Evolutionary conservation across 495 filamentous ascomycete species (phyloP).

Genomic region (Tricharina praecox): DNA sequence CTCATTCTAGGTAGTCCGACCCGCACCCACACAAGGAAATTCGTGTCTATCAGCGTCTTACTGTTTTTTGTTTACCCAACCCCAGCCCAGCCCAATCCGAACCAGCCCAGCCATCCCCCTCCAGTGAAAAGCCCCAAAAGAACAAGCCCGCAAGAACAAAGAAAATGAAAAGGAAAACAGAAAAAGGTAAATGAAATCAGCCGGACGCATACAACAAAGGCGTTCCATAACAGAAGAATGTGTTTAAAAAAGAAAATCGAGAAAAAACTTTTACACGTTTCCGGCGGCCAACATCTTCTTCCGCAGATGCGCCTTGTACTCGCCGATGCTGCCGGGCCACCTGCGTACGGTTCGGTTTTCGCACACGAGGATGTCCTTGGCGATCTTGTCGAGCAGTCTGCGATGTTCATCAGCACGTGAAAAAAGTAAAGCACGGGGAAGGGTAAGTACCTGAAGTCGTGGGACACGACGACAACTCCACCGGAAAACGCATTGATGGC

Average conservation of each 20-base stretch:
- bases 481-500: slow-evolving; percentile 92
- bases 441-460: slow-evolving; percentile 76
- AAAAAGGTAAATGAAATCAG: no score
- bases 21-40: background rate
- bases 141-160: slow-evolving; percentile 11
- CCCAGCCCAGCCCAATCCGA: background rate
- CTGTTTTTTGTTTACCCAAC: slow-evolving; percentile 1
- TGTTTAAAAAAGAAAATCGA: slow-evolving; percentile 4
- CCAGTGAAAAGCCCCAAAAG: background rate
- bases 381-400: slow-evolving; percentile 95
- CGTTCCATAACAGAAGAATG: no score
- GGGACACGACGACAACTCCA: slow-evolving; percentile 93
- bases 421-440: background rate
- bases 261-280: slow-evolving; percentile 18
- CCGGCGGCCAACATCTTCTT: slow-evolving; percentile 70
- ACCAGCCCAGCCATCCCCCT: background rate
- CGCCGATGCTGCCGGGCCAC: slow-evolving; percentile 78
- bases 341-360: slow-evolving; percentile 80
- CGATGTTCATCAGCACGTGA: background rate
- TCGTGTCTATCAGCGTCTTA: background rate
- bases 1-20: background rate
- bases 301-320: slow-evolving; percentile 95
- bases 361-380: slow-evolving; percentile 98
- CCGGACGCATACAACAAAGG: no score
- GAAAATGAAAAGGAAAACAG: slow-evolving; percentile 13